These are phyloP conservation scores for Salicornia ramosissima DNA, from an alignment of 148 eudicot genomes.

Conservation along the genomic window DNA sequence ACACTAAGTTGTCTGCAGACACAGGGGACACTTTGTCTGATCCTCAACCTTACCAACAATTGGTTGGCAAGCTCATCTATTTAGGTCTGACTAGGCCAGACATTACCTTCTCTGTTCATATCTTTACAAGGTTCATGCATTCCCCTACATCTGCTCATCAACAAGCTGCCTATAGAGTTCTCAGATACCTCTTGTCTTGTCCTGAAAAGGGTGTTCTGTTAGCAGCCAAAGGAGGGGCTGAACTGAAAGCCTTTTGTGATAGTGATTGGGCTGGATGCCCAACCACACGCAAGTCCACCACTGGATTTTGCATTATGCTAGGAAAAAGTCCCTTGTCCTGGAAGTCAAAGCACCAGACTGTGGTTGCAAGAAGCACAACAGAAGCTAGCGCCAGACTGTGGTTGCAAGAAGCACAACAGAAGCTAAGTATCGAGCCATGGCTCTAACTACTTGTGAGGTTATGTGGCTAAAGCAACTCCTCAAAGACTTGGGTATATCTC, in stretches of 20 bases:
- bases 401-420: neutral
- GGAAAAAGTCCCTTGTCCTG: neutral
- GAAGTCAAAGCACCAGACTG: too few species aligned
- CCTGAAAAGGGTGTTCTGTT: neutral
- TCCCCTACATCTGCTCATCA: neutral
- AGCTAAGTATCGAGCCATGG: neutral
- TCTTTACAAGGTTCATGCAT: neutral
- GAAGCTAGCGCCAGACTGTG: neutral
- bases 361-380: too few species aligned
- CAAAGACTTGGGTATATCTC: too few species aligned
- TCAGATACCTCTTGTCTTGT: neutral
- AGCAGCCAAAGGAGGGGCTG: neutral
- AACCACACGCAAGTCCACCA: neutral
- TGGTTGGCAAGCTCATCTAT: neutral
- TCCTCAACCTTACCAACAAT: too few species aligned
- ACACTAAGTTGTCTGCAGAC: too few species aligned
- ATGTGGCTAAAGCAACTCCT: too few species aligned
- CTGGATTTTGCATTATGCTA: neutral
- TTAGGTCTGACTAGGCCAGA: neutral
- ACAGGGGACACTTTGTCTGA: too few species aligned
- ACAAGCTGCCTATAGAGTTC: too few species aligned
- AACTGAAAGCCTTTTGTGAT: slow-evolving; percentile 1
- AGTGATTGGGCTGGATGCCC: slow-evolving; percentile 10
- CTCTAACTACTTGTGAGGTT: too few species aligned
- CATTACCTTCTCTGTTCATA: neutral